Percentiles rank a stretch among this genome's conserved stretches.
Evolutionary conservation across 306 rosid genomes (phyloP).

Genomic region (Lagenaria siceraria): DNA sequence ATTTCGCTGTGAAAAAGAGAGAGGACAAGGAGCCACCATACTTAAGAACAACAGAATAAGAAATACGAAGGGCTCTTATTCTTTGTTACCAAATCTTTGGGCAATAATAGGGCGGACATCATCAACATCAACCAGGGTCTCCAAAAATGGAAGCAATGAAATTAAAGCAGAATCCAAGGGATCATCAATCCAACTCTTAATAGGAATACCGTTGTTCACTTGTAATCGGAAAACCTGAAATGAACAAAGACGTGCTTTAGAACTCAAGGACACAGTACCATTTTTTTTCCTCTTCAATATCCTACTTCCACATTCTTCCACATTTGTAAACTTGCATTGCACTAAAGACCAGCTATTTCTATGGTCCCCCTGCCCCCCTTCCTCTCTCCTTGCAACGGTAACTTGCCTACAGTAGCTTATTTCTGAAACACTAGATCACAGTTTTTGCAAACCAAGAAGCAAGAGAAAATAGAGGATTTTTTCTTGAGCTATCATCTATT

Average conservation of each 20-base stretch:
- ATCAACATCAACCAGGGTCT: constrained; percentile 78
- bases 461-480: neutral
- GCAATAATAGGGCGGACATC: constrained; percentile 96
- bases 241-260: constrained; percentile 22
- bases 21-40: constrained; percentile 36
- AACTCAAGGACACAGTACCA: constrained; percentile 1
- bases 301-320: neutral
- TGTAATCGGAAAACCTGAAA: constrained; percentile 97
- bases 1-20: constrained; percentile 28
- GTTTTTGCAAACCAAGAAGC: neutral
- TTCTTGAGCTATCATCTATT: neutral
- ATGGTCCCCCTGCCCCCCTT: neutral
- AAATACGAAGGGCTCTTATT: constrained; percentile 41
- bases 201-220: constrained; percentile 97
- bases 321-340: neutral
- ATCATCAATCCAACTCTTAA: constrained; percentile 99
- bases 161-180: constrained; percentile 64
- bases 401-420: neutral
- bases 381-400: neutral
- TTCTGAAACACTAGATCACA: neutral
- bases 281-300: neutral
- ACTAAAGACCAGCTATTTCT: neutral
- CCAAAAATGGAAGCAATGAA: constrained; percentile 94
- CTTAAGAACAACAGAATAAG: constrained; percentile 40
- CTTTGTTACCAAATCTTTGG: constrained; percentile 78